Percentiles rank a stretch among this genome's conserved stretches.
phyloP scores from a whole-genome alignment of 805 yeast genomes.

The Zygosaccharomyces lentus region DNA sequence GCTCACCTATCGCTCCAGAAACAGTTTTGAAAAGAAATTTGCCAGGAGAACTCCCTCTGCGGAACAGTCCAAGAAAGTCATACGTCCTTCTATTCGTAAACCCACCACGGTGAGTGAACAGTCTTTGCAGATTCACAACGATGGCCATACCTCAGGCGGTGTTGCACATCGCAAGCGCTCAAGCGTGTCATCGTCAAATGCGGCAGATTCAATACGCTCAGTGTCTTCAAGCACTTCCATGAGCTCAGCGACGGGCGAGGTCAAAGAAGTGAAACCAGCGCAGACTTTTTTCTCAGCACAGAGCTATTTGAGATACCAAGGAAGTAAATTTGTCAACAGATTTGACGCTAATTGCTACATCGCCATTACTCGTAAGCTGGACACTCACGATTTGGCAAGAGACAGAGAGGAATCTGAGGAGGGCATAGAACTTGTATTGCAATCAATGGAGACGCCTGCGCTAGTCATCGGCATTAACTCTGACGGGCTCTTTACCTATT shows the following conservation, averaged over 20 bases:
- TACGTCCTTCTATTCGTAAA: conserved; percentile 5
- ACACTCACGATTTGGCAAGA: conserved; percentile 90
- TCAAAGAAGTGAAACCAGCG: conserved; percentile 31
- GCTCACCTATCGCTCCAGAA: conserved; percentile 85
- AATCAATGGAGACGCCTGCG: conserved; percentile 64
- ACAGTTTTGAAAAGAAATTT: conserved; percentile 85
- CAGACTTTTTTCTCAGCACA: conserved; percentile 87
- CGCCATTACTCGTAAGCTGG: conserved; percentile 86
- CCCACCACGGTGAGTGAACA: conserved; percentile 58
- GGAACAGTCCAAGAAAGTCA: conserved; percentile 32
- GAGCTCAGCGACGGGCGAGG: conserved; percentile 22
- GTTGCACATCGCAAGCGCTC: conserved; percentile 12
- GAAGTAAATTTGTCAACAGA: conserved; percentile 79
- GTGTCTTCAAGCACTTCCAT: conserved; percentile 28
- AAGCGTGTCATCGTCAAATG: conserved; percentile 19
- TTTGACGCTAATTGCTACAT: conserved; percentile 97
- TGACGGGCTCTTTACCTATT: conserved; percentile 87
- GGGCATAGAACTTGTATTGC: conserved; percentile 45
- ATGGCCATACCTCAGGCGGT: conserved; percentile 51
- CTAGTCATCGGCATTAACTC: conserved; percentile 84
- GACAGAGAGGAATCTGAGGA: conserved; percentile 50
- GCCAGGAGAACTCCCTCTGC: conserved; percentile 71
- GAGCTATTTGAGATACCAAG: conserved; percentile 90
- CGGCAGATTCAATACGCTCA: conserved; percentile 28
- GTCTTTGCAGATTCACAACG: conserved; percentile 82